Base-by-base conservation (phyloP, 345 rosid genomes). In the Populus davidiana region DNA sequence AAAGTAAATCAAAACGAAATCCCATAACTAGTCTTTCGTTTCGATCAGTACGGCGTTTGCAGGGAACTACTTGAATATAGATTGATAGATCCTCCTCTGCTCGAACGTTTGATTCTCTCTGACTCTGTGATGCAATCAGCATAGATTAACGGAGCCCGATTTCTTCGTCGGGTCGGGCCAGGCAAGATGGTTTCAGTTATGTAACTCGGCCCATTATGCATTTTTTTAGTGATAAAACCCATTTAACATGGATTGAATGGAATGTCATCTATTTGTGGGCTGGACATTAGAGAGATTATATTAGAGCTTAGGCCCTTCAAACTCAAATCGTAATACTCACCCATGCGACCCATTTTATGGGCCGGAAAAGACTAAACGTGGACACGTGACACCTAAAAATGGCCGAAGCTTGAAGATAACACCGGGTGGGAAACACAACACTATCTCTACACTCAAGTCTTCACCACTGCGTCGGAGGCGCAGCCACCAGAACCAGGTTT, bases 1-100 rank as follows among this genome's bases (percentile, higher is more conserved):
- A 73, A 50, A 93, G 71, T 36, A 89, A 77, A 77, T 71, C 82
- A n/a, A 86, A 70, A 66, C 62, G 33, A 0, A 71, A 71, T 27
- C 75, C 29, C 63, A 56, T 56, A 10, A n/a, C 63, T n/a, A 56
- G 7, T 50, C n/a, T 50, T 50, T 50, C n/a, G 9, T 50, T 18
- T 56, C 63, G 63, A 56, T 56, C 63, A 56, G 29, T 1, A 56
- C 29, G 29, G 27, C 4, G 63, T 56, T n/a, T 56, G 62, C 29
- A 56, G 14, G 63, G 5, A 56, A 56, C 63, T 56, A 10, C 63
- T 56, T 56, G 14, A n/a, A 9, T 13, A 56, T 56, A 0, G 63
- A 56, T 23, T 1, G 59, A 25, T 13, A 8, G 21, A n/a, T 75
- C 31, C 27, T 23, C 36, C 62, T 29, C 2, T 7, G 5, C 9